These are phyloP conservation scores for Kockovaella imperatae DNA, from an alignment of 768 basidiomycete genomes.

Conservation along the genomic window DNA sequence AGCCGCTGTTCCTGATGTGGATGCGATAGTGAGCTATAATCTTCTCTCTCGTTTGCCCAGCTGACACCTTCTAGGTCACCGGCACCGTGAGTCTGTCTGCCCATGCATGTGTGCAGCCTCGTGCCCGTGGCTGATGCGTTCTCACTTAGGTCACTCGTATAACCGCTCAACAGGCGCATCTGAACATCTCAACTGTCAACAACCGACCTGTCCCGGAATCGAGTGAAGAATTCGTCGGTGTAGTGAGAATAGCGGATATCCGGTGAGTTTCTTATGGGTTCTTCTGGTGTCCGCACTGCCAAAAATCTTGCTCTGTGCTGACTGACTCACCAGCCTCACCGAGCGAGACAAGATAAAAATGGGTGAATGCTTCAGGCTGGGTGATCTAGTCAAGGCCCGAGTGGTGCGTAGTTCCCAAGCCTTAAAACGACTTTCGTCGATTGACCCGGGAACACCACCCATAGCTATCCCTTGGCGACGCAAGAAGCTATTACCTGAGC, in stretches of 20 bases:
- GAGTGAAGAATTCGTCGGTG: slow-evolving; percentile 42
- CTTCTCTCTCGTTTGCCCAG: neutral
- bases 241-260: slow-evolving; percentile 43
- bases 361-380: slow-evolving; percentile 44
- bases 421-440: neutral
- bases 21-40: slow-evolving; percentile 25
- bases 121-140: neutral
- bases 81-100: slow-evolving; percentile 24
- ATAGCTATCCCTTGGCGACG: slow-evolving; percentile 45
- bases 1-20: slow-evolving; percentile 36
- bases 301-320: slow-evolving; percentile 2
- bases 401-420: slow-evolving; percentile 37
- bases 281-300: neutral
- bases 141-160: slow-evolving; percentile 32
- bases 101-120: neutral
- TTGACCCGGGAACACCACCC: neutral
- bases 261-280: slow-evolving; percentile 11
- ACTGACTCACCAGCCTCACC: slow-evolving; percentile 17
- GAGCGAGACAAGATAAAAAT: slow-evolving; percentile 42
- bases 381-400: slow-evolving; percentile 44
- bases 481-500: slow-evolving; percentile 45
- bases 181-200: slow-evolving; percentile 39
- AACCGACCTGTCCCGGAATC: slow-evolving; percentile 40
- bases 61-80: slow-evolving; percentile 20
- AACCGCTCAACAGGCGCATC: slow-evolving; percentile 43